Evolutionary conservation across 108 stramenopile species (phyloP).

Genomic region (Nitzschia putrida): DNA sequence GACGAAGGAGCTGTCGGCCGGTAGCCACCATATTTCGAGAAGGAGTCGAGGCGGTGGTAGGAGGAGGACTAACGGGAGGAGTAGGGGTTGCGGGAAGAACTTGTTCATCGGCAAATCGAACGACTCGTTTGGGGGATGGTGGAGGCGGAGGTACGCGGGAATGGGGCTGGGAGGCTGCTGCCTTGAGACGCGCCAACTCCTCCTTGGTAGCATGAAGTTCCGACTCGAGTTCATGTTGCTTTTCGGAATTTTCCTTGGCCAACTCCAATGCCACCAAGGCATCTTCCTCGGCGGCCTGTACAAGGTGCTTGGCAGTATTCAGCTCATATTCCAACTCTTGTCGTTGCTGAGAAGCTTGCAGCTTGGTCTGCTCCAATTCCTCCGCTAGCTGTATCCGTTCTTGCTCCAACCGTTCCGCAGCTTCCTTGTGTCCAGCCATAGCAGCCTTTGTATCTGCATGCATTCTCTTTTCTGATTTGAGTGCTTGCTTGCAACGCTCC

Average conservation of each 20-base stretch:
- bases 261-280: constrained; percentile 74
- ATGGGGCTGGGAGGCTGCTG: background rate
- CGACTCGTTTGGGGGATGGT: constrained; percentile 21
- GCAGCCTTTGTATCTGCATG: constrained; percentile 48
- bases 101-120: constrained; percentile 32
- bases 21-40: constrained; percentile 51
- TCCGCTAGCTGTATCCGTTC: constrained; percentile 30
- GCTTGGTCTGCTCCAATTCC: background rate
- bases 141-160: background rate
- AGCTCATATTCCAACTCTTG: constrained; percentile 44
- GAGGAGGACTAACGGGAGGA: background rate
- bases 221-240: constrained; percentile 63
- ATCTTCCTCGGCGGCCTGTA: constrained; percentile 86
- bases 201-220: constrained; percentile 54
- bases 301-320: constrained; percentile 26
- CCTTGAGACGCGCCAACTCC: constrained; percentile 49
- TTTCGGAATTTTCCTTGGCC: constrained; percentile 68
- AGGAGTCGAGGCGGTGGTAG: constrained; percentile 28
- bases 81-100: background rate
- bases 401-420: constrained; percentile 36
- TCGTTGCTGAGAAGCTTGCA: constrained; percentile 32
- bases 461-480: constrained; percentile 47
- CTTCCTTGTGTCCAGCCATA: constrained; percentile 36
- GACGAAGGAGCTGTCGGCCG: constrained; percentile 50
- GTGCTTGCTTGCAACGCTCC: constrained; percentile 63